These are phyloP conservation scores for Trypanosoma grayi DNA, from an alignment of 208 protist genomes.

Conservation along the genomic window DNA sequence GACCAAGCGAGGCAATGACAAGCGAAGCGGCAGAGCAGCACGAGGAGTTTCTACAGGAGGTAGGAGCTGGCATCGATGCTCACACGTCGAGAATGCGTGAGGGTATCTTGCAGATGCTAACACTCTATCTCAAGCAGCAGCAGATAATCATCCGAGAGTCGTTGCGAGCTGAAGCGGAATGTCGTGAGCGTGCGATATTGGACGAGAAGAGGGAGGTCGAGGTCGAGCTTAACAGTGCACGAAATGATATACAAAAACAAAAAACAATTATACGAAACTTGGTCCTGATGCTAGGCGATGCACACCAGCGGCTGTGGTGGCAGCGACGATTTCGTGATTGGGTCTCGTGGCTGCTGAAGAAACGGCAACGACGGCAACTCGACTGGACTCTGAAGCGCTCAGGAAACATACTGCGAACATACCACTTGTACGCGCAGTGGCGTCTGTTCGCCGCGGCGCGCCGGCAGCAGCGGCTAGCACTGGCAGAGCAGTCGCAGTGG, in stretches of 20 bases:
- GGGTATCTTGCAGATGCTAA: slow-evolving; percentile 19
- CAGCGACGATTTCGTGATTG: slow-evolving; percentile 33
- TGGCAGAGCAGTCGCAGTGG: slow-evolving; percentile 28
- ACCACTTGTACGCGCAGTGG: slow-evolving; percentile 51
- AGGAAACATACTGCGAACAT: slow-evolving; percentile 10
- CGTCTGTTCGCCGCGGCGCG: slow-evolving; percentile 48
- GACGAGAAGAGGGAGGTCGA: slow-evolving; percentile 12
- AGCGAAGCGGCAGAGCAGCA: neutral
- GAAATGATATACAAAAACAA: slow-evolving; percentile 6
- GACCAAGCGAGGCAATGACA: slow-evolving; percentile 6
- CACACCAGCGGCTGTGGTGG: neutral
- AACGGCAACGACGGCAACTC: slow-evolving; percentile 19
- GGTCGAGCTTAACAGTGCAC: neutral
- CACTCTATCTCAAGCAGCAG: slow-evolving; percentile 12
- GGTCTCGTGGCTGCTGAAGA: slow-evolving; percentile 24
- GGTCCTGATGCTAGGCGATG: slow-evolving; percentile 5
- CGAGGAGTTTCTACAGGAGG: slow-evolving; percentile 15
- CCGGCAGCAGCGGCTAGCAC: slow-evolving; percentile 26
- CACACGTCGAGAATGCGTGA: slow-evolving; percentile 25
- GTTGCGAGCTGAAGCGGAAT: slow-evolving; percentile 5
- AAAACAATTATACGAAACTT: neutral
- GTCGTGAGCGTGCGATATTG: slow-evolving; percentile 8
- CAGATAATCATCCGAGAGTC: slow-evolving; percentile 5
- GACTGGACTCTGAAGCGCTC: slow-evolving; percentile 6
- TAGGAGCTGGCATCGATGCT: slow-evolving; percentile 19